phyloP scores from a whole-genome alignment of 2,329 filamentous ascomycete species.

The Stachybotrys echinatus region DNA sequence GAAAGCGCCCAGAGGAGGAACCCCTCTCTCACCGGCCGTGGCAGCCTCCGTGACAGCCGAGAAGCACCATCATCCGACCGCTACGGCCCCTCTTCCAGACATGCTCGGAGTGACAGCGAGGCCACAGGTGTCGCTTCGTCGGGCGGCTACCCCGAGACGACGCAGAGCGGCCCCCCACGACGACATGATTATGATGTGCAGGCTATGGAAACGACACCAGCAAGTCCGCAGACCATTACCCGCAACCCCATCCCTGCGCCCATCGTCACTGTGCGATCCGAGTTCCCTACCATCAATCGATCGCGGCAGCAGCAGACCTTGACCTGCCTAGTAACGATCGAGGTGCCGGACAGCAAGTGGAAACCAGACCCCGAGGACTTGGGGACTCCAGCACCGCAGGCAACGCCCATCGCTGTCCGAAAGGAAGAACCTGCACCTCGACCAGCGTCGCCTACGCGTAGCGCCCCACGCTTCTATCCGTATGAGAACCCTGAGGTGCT shows the following conservation, averaged over 20 bases:
- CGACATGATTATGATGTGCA: constrained; percentile 94
- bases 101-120: constrained; percentile 75
- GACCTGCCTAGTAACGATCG: constrained; percentile 89
- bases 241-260: constrained; percentile 89
- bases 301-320: constrained; percentile 92
- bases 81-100: constrained; percentile 40
- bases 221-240: constrained; percentile 64
- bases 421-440: constrained; percentile 50
- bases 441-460: constrained; percentile 55
- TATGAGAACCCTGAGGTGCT: constrained; percentile 73
- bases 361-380: constrained; percentile 78
- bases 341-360: constrained; percentile 92
- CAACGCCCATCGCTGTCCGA: constrained; percentile 33
- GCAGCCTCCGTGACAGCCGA: constrained; percentile 42
- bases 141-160: constrained; percentile 72
- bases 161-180: constrained; percentile 62
- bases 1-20: constrained; percentile 31
- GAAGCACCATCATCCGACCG: constrained; percentile 41
- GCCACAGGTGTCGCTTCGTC: constrained; percentile 70
- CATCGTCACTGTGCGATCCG: constrained; percentile 88
- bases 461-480: constrained; percentile 56
- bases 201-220: constrained; percentile 84
- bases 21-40: constrained; percentile 16
- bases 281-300: constrained; percentile 89
- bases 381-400: constrained; percentile 42